Percentiles rank a stretch among this genome's conserved stretches.
Conservation (phyloP, 257 asterid species). For the Cordia subcordata region DNA sequence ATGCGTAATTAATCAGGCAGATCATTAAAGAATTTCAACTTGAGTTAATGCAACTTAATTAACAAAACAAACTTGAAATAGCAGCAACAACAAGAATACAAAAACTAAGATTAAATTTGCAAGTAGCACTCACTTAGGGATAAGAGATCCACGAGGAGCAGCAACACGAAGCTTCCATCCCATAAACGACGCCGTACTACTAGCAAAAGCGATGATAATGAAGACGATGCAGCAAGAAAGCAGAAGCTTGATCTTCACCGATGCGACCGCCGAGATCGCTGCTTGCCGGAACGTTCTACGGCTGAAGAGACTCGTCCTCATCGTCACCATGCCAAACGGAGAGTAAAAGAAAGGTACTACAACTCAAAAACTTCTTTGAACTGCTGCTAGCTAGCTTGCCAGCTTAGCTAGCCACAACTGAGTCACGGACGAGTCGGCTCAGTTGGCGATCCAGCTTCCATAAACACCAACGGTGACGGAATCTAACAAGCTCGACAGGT, state of each 20-base stretch:
- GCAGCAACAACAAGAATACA: neutral
- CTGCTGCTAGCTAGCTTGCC: neutral
- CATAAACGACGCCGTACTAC: conserved; percentile 48
- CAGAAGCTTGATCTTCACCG: conserved; percentile 62
- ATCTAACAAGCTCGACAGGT: neutral
- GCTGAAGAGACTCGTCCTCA: conserved; percentile 57
- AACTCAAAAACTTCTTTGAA: neutral
- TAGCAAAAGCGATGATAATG: conserved; percentile 38
- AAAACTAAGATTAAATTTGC: neutral
- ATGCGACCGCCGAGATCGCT: conserved; percentile 53
- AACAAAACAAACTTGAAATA: neutral
- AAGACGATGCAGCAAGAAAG: conserved; percentile 41
- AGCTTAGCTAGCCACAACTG: no score
- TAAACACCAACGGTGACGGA: neutral
- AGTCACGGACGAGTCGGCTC: conserved; percentile 3
- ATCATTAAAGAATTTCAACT: neutral
- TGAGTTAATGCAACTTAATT: neutral
- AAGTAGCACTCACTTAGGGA: conserved; percentile 28
- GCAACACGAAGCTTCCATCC: conserved; percentile 44
- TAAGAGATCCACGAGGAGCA: conserved; percentile 31
- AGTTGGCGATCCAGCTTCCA: neutral
- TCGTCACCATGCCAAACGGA: conserved; percentile 12
- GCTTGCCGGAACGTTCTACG: conserved; percentile 71
- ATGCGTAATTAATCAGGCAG: neutral
- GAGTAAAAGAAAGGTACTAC: neutral